Evolutionary conservation across 2,329 filamentous ascomycete genomes (phyloP), one percentile per base, ranked within the genome.

Genomic region (Spiromastix sp.): DNA sequence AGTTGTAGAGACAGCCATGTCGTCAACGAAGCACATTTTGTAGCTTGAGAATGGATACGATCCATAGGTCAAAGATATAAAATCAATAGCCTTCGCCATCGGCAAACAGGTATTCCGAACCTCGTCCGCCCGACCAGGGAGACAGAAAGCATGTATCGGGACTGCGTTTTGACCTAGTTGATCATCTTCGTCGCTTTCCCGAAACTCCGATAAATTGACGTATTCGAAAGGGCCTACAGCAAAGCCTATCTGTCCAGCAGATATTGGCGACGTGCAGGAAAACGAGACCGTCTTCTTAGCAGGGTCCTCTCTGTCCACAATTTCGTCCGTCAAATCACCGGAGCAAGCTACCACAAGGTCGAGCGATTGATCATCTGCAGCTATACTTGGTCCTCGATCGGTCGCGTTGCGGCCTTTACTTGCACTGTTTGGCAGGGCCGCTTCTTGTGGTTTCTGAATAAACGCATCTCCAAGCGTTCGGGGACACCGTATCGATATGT

Each of bases 171-270:
- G 77, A 3, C 85, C 85, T 36, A 98, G 74, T 55, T 87, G 85
- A 48, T 93, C 85, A 51, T 95, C 87, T 45, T 94, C 85, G 47
- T 93, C 85, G 42, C 85, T 85, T 30, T 87, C 85, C 33, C 93
- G 79, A 49, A 85, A 94, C 47, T 89, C 83, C 2, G 85, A 81
- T 4, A 98, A 68, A 52, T 95, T 85, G 35, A 96, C 79, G 47
- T 89, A 81, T 57, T 96, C 86, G 54, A 98, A 98, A 0, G 93
- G 91, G 0, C 93, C 91, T 37, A 96, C 75, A 2, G 86, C 84
- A 56, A 98, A 94, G 4, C 87, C 89, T 44, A 98, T 79, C 54
- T 96, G 89, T 42, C 87, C 82, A 2, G 89, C 81, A 1, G 86
- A 79, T 6, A 91, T 76, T 33, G 81, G 77, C 42, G 79, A 77